phyloP scores from a whole-genome alignment of 2,329 filamentous ascomycete species.

The Epichloe sp. region DNA sequence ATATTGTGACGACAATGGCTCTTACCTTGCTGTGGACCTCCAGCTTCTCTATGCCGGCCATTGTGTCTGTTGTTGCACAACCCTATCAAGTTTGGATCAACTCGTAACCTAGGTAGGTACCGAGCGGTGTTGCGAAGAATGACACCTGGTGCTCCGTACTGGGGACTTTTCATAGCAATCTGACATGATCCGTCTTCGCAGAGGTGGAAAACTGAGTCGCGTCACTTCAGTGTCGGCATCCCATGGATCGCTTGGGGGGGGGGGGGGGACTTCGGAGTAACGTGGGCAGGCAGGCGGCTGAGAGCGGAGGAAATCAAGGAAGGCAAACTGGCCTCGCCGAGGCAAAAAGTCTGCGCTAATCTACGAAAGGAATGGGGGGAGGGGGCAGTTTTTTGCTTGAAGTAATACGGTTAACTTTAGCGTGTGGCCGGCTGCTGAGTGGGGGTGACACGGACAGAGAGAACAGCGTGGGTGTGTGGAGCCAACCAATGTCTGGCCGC shows the following conservation, averaged over 20 bases:
- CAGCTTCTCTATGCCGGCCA: slow-evolving; percentile 93
- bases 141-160: neutral
- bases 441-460: too few species aligned
- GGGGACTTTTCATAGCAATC: neutral
- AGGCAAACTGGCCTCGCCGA: neutral
- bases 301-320: neutral
- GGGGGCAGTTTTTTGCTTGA: too few species aligned
- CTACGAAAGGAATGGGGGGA: too few species aligned
- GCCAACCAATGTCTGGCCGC: too few species aligned
- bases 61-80: slow-evolving; percentile 21
- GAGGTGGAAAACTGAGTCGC: neutral
- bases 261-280: neutral
- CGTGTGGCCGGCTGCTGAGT: too few species aligned
- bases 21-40: slow-evolving; percentile 91
- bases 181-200: neutral
- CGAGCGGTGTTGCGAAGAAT: neutral
- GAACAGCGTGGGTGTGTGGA: too few species aligned
- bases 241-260: neutral
- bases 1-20: neutral
- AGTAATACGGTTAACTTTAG: too few species aligned
- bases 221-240: neutral
- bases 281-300: neutral
- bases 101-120: neutral
- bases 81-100: neutral
- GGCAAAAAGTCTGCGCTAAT: too few species aligned